A percentile compares a stretch with the other conserved stretches of the same genome.
Evolutionary conservation across 176 grass and related monocot species (phyloP).

Genomic region (Phragmites australis): DNA sequence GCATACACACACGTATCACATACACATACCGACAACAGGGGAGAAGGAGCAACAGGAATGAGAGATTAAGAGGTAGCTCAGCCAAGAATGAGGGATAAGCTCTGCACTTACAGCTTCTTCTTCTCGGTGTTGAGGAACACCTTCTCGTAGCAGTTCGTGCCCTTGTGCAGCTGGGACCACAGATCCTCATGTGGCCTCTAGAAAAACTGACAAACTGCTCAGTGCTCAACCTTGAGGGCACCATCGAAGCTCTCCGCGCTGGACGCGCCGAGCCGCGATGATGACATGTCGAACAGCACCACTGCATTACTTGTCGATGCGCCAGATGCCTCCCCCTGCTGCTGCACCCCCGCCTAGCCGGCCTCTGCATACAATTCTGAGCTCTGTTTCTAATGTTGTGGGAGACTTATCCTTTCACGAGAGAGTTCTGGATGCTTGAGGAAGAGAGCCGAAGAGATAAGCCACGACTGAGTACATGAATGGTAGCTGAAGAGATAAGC

Average conservation of each 20-base stretch:
- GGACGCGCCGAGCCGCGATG: slow-evolving; percentile 21
- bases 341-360: background rate
- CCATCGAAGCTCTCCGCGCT: slow-evolving; percentile 43
- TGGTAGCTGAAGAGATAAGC: too few species aligned
- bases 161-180: slow-evolving; percentile 72
- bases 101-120: slow-evolving; percentile 60
- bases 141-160: slow-evolving; percentile 75
- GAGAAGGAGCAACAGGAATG: background rate
- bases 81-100: background rate
- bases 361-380: slow-evolving; percentile 2
- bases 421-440: too few species aligned
- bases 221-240: slow-evolving; percentile 44
- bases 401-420: too few species aligned
- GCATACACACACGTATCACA: too few species aligned
- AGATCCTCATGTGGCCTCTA: slow-evolving; percentile 62
- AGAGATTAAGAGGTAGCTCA: background rate
- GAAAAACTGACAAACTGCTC: background rate
- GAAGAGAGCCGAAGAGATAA: too few species aligned
- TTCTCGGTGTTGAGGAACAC: slow-evolving; percentile 61
- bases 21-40: too few species aligned
- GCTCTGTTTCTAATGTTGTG: too few species aligned
- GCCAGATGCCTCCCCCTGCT: background rate
- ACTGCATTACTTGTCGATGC: background rate
- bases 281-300: slow-evolving; percentile 35
- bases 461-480: too few species aligned